These are phyloP conservation scores for Penicillium coprophilum DNA, from an alignment of 495 filamentous ascomycete genomes.

Conservation along the genomic window DNA sequence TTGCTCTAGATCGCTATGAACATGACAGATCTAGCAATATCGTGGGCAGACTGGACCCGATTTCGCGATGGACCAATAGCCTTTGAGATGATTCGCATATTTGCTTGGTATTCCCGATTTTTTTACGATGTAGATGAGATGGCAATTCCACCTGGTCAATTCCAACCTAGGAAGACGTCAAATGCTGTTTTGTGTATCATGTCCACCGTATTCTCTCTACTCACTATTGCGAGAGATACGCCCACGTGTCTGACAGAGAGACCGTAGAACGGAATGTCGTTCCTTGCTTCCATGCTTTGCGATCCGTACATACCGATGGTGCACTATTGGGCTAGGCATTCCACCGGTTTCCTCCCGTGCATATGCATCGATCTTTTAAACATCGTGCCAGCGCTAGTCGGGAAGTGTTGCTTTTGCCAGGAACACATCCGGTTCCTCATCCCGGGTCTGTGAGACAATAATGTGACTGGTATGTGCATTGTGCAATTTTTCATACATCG, in stretches of 20 bases:
- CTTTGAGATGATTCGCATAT: not conserved
- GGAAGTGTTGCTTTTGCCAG: conserved; percentile 6
- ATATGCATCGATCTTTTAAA: not conserved
- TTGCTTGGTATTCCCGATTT: too few species aligned
- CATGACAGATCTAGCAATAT: not conserved
- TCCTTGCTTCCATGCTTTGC: conserved; percentile 11
- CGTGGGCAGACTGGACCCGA: not conserved
- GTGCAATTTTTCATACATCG: not conserved
- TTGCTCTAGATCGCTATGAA: conserved; percentile 2
- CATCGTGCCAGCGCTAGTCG: conserved; percentile 5
- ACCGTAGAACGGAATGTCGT: conserved; percentile 4
- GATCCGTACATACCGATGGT: conserved; percentile 8
- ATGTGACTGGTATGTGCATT: not conserved
- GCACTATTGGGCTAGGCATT: conserved; percentile 5
- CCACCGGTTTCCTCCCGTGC: not conserved
- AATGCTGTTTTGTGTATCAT: not conserved
- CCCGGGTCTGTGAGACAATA: conserved; percentile 1
- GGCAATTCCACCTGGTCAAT: not conserved
- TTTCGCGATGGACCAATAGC: not conserved
- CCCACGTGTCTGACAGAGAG: conserved; percentile 14
- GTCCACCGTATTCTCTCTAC: not conserved
- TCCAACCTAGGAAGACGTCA: not conserved
- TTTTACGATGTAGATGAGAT: not conserved
- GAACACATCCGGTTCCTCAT: conserved; percentile 2
- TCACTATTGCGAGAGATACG: not conserved